Conservation (phyloP, 2,329 filamentous ascomycete species). For the Scytalidium sp. region DNA sequence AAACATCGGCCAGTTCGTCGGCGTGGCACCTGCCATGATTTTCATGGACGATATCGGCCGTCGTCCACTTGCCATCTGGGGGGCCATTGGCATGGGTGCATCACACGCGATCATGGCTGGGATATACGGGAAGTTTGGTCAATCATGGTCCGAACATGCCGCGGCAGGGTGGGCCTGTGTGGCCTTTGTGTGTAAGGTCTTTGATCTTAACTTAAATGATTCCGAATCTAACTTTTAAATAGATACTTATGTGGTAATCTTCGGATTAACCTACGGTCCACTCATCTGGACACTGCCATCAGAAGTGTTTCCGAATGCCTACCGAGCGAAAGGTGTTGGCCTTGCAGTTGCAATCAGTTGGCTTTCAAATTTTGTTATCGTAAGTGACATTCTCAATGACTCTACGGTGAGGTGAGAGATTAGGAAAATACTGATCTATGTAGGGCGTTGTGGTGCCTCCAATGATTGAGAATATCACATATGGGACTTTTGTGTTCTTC, state of each 20-base stretch:
- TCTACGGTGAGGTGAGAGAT: no score
- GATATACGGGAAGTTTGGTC: conserved; percentile 49
- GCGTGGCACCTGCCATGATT: conserved; percentile 43
- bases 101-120: conserved; percentile 49
- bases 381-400: no score
- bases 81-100: conserved; percentile 41
- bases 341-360: conserved; percentile 63
- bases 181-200: conserved; percentile 48
- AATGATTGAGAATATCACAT: conserved; percentile 56
- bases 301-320: conserved; percentile 61
- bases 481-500: conserved; percentile 57
- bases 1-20: conserved; percentile 47
- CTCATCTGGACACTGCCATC: conserved; percentile 38
- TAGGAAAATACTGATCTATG: no score
- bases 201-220: no score
- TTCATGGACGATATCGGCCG: conserved; percentile 46
- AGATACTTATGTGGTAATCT: conserved; percentile 62
- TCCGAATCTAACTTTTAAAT: no score
- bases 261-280: conserved; percentile 35
- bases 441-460: conserved; percentile 65
- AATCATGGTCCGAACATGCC: conserved; percentile 47
- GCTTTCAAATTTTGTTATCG: conserved; percentile 34
- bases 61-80: conserved; percentile 41
- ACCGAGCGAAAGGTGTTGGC: conserved; percentile 64
- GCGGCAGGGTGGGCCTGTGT: conserved; percentile 53